phyloP scores from a whole-genome alignment of 257 asterid genomes.

The Primulina tabacum region DNA sequence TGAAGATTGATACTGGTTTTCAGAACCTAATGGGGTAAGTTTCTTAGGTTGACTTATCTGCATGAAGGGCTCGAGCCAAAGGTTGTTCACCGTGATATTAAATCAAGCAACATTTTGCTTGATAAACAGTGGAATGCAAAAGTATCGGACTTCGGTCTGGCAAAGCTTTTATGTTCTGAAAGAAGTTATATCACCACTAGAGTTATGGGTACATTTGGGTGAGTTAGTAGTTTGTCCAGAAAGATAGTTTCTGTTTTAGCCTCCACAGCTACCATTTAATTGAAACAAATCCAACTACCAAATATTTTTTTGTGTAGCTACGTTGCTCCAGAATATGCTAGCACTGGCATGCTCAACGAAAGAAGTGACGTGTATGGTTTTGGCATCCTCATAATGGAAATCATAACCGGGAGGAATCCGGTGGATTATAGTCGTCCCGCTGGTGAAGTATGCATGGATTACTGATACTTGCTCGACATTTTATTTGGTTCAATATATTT shows the following conservation, averaged over 20 bases:
- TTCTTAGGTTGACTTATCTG: constrained; percentile 68
- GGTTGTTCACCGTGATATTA: constrained; percentile 93
- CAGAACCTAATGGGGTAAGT: neutral
- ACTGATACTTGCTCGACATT: neutral
- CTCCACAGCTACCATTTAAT: neutral
- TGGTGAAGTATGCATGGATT: constrained; percentile 53
- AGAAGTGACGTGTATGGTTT: constrained; percentile 87
- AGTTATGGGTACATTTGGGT: constrained; percentile 98
- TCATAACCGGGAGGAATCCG: constrained; percentile 75
- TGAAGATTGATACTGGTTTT: constrained; percentile 7
- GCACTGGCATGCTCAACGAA: constrained; percentile 93
- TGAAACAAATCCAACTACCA: no score
- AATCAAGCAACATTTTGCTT: constrained; percentile 84
- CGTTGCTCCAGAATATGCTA: constrained; percentile 92
- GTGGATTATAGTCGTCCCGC: constrained; percentile 87
- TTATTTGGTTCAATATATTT: constrained; percentile 8
- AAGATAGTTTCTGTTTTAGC: neutral
- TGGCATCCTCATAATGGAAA: constrained; percentile 90
- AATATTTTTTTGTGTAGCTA: constrained; percentile 38
- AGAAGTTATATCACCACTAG: constrained; percentile 79
- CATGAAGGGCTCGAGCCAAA: constrained; percentile 95
- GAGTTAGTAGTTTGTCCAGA: constrained; percentile 22
- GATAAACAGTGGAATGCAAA: constrained; percentile 75
- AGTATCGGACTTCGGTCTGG: constrained; percentile 88
- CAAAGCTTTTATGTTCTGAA: constrained; percentile 82